Evolutionary conservation across 2,329 filamentous ascomycete species (phyloP), one percentile per base, ranked within the genome.

Genomic region (Aotearoamyces nothofagi): DNA sequence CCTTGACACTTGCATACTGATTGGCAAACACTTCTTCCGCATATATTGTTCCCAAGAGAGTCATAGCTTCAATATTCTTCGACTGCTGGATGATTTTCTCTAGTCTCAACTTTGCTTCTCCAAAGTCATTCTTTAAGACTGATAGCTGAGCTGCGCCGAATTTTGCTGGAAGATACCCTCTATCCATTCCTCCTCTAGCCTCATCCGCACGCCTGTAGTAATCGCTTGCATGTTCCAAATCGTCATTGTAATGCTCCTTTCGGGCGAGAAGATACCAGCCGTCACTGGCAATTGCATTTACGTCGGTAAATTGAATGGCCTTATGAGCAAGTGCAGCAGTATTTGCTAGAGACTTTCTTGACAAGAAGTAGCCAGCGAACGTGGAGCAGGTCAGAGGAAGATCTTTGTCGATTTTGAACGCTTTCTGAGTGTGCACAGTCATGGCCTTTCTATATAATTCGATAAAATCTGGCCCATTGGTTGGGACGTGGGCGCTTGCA

Each of bases 231-330:
- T 73, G 76, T 12, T 76, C 64, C 5, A 70, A 55, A 33, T 94
- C 75, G 23, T 78, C 78, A 33, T 73, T 69, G 40, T 83, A 82
- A 49, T 98, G 90, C 38, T 87, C 82, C 50, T 92, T 94, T 35
- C 86, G 69, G 15, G 84, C 90, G 22, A 96, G 69, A 6, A 96
- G 58, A 54, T 94, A 98, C 86, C 87, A 96, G 19, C 90, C 92
- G 49, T 98, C 92, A 55, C 87, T 93, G 14, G 87, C 87, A 51
- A 96, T 83, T 3, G 86, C 82, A 51, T 93, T 93, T 42, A 96
- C 82, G 48, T 98, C 90, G 3, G 90, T 96, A 44, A 82, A 78
- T 46, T 94, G 83, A 37, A 98, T 94, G 5, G 90, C 86, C 51
- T 90, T 90, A 50, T 86, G 79, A 5, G 87, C 82, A 11, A 98